phyloP scores from a whole-genome alignment of 2,329 filamentous ascomycete genomes.

The Huntiella abstrusa region DNA sequence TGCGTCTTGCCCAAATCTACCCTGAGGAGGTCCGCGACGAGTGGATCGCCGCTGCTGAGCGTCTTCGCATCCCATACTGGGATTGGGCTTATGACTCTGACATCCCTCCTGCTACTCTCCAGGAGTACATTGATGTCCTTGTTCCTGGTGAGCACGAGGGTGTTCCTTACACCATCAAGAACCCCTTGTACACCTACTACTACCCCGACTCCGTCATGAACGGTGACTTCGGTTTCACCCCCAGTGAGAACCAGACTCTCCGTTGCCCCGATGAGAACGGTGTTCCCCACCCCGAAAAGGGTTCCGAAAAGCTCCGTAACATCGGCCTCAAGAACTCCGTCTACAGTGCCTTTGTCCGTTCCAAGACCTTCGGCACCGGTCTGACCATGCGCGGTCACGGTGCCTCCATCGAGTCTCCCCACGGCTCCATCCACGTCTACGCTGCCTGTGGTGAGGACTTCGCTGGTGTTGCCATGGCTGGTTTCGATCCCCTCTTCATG shows the following conservation, averaged over 20 bases:
- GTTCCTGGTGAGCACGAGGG: constrained; percentile 19
- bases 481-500: constrained; percentile 30
- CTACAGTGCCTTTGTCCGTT: constrained; percentile 23
- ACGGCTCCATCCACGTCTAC: constrained; percentile 25
- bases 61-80: constrained; percentile 32
- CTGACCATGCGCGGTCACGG: constrained; percentile 19
- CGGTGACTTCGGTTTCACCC: constrained; percentile 22
- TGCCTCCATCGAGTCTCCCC: constrained; percentile 25
- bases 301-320: constrained; percentile 19
- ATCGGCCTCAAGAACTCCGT: constrained; percentile 23
- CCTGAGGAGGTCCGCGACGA: constrained; percentile 16
- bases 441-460: constrained; percentile 24
- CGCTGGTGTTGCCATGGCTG: constrained; percentile 21
- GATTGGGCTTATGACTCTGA: constrained; percentile 28
- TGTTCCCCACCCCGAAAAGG: constrained; percentile 21
- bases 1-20: constrained; percentile 27
- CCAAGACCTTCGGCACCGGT: constrained; percentile 20
- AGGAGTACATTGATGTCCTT: constrained; percentile 21
- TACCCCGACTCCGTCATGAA: constrained; percentile 25
- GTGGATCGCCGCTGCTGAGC: constrained; percentile 27
- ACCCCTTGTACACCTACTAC: constrained; percentile 33
- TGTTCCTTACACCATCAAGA: constrained; percentile 21
- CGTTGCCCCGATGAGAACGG: constrained; percentile 15
- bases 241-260: constrained; percentile 20
- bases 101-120: constrained; percentile 25